Evolutionary conservation across 2,329 filamentous ascomycete genomes (phyloP).

Genomic region (Pseudogymnoascus sp.): DNA sequence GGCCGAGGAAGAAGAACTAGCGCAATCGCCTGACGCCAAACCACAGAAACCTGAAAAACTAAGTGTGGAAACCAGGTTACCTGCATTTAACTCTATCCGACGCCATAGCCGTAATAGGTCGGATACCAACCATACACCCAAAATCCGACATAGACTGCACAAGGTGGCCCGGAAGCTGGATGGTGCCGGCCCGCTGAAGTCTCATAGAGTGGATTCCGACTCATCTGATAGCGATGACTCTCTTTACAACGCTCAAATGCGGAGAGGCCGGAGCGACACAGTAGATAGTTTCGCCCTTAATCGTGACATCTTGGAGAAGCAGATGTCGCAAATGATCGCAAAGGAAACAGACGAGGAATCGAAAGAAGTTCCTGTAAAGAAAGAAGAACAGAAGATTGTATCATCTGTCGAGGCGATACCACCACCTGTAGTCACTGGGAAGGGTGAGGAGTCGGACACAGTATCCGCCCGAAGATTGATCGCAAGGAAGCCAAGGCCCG

Average conservation of each 20-base stretch:
- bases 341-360: constrained; percentile 38
- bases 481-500: not conserved
- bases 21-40: constrained; percentile 13
- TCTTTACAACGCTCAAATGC: constrained; percentile 24
- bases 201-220: constrained; percentile 51
- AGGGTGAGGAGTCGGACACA: not conserved
- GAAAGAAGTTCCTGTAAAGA: constrained; percentile 20
- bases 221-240: constrained; percentile 52
- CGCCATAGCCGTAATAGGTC: constrained; percentile 10
- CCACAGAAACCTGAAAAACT: constrained; percentile 17
- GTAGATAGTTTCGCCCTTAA: constrained; percentile 37
- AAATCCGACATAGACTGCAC: not conserved
- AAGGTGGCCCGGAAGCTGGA: constrained; percentile 4
- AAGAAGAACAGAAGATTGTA: constrained; percentile 12
- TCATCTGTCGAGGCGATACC: constrained; percentile 15
- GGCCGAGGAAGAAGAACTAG: not conserved
- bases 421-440: constrained; percentile 13
- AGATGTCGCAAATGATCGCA: constrained; percentile 55
- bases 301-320: constrained; percentile 50
- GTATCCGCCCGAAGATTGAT: not conserved
- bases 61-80: constrained; percentile 25
- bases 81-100: constrained; percentile 27
- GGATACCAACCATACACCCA: not conserved
- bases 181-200: constrained; percentile 29
- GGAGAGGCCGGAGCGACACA: constrained; percentile 38